Base-by-base conservation (phyloP, 805 yeast species). In the Pichia californica region DNA sequence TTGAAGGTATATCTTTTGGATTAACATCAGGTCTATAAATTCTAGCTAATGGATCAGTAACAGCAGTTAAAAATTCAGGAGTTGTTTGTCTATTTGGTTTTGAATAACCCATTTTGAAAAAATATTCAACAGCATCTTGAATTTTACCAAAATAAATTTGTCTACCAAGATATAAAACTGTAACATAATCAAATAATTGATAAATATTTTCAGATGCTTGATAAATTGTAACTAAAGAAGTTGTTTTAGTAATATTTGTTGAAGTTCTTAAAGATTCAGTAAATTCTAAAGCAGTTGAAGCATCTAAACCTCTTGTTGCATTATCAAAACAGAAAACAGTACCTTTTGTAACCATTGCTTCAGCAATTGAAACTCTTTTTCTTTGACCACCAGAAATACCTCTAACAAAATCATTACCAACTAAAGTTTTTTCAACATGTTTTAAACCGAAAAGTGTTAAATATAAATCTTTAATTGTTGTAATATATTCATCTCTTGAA, bases 311-410 rank as follows among this genome's bases (percentile, higher is more conserved):
- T 62, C 85, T 71, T 15, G 86, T 80, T 21, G 84, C 81, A 52
- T 79, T 80, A 63, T 79, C 86, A 76, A 81, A 79, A 49, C 82
- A 77, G 50, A 69, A 78, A 19, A 78, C 66, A 8, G 76, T 65
- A 9, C 75, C 79, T 43, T 74, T 67, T 54, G 74, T 66, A 28
- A 74, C 69, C 53, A 75, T 69, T 4, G 76, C 83, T 59, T 80
- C 86, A 4, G 81, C 85, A 52, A 80, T 73, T 4, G 84, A 77
- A 23, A 79, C 84, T 66, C 86, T 76, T 63, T 80, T 80, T 54
- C 86, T 67, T 64, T 80, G 83, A 63, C 86, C 86, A 56, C 86
- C 86, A 31, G 84, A 78, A 36, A 80, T 77, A 62, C 86, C 86
- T 61, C 84, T 70, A 15, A 80, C 77, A 43, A 73, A 75, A 58